Base-by-base conservation (phyloP, 1,284 basidiomycete species). In the Entoloma clypeatum region DNA sequence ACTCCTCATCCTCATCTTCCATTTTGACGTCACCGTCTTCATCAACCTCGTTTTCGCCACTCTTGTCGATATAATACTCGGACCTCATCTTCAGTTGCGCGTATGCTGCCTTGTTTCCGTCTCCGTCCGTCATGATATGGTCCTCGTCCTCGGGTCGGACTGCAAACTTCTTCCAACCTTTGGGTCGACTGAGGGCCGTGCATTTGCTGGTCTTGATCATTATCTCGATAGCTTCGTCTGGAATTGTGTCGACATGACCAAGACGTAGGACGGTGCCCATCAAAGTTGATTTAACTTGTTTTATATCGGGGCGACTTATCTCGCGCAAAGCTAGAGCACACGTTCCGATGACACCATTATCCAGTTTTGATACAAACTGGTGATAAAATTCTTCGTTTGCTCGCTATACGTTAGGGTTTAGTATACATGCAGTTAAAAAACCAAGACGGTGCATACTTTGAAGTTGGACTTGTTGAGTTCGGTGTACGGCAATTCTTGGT, bases 161-260 rank as follows among this genome's bases (percentile, higher is more conserved):
- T 36, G 74, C 77, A 55, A 89, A 90, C 57, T 87, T 89, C 62
- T 89, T 91, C 76, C 86, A 84, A n/a, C 79, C 65, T 44, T 88
- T 85, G 0, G 91, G 83, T 13, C 80, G 71, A 2, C 77, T 76
- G 22, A 81, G 58, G 19, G 86, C 79, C 0, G 92, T 94, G 47
- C 84, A 87, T 64, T 98, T 98, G 55, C 81, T 86, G 26, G 83
- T 75, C 55, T 83, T 84, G 54, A 97, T 74, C 1, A 71, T 64
- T 42, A 98, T 77, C 54, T 82, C 79, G 34, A 96, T 66, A 0
- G 88, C 81, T 55, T 89, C 79, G 2, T 80, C 78, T 2, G 76
- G 64, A 24, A 77, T 68, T 2, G 72, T 67, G 6, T 82, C 78
- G 4, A 74, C 63, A 46, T 92, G 85, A 1, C 92, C 92, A 16